These are phyloP conservation scores for Ascochyta rabiei DNA, from an alignment of 2,329 filamentous ascomycete genomes.

Conservation along the genomic window DNA sequence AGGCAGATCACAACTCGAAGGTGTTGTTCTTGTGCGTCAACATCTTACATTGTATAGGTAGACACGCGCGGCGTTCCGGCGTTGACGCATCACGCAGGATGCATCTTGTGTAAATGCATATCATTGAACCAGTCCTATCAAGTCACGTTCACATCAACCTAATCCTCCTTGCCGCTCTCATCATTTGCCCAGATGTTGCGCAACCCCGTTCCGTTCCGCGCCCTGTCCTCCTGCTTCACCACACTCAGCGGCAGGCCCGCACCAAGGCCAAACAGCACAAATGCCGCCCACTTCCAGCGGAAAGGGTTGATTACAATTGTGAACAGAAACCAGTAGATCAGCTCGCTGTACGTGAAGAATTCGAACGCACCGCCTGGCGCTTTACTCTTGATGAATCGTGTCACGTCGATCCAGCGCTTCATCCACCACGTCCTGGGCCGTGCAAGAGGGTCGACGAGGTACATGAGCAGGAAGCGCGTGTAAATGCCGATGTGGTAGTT, in stretches of 20 bases:
- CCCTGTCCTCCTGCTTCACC: conserved; percentile 68
- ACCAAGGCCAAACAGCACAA: conserved; percentile 80
- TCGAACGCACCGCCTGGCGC: conserved; percentile 77
- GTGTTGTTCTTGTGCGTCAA: not conserved
- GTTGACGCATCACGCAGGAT: not conserved
- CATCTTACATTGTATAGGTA: conserved; percentile 4
- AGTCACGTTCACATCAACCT: not conserved
- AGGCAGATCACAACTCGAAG: not conserved
- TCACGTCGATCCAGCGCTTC: conserved; percentile 88
- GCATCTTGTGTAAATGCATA: not conserved
- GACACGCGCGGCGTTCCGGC: conserved; percentile 7
- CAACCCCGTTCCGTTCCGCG: conserved; percentile 61
- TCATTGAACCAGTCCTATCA: not conserved
- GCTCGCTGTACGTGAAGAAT: conserved; percentile 86
- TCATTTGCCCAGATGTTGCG: conserved; percentile 22
- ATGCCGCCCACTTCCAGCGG: conserved; percentile 86
- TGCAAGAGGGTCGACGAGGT: conserved; percentile 77
- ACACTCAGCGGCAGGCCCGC: conserved; percentile 68
- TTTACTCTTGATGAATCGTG: conserved; percentile 69
- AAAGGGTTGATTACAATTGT: conserved; percentile 82
- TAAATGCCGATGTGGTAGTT: conserved; percentile 93
- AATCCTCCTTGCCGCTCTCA: conserved; percentile 3
- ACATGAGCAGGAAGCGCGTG: conserved; percentile 85
- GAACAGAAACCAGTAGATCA: conserved; percentile 86
- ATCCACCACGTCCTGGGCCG: conserved; percentile 76